Percentiles rank a stretch among this genome's conserved stretches.
Conservation (phyloP, 2,329 filamentous ascomycete genomes). For the Dactylellina parvicollis region DNA sequence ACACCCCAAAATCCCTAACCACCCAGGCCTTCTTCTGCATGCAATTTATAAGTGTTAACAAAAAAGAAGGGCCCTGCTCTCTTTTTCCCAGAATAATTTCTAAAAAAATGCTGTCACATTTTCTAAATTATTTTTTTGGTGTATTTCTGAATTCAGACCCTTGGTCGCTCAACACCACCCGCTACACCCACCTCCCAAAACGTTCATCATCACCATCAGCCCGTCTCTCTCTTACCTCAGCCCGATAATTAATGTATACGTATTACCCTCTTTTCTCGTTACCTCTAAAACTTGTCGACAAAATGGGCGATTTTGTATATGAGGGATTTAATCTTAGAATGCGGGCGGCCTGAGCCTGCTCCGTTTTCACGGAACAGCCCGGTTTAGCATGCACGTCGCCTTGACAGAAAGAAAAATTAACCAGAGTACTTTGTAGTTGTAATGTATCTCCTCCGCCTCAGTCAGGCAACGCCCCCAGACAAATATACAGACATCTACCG, state of each 20-base stretch:
- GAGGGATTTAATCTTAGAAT: slow-evolving; percentile 32
- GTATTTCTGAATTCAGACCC: slow-evolving; percentile 27
- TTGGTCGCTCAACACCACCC: slow-evolving; percentile 46
- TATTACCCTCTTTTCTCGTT: background rate
- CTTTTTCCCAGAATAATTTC: background rate
- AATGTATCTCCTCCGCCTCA: too few relatives aligned
- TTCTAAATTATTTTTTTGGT: too few relatives aligned
- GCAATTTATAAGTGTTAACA: background rate
- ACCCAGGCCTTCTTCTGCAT: background rate
- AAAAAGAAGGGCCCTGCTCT: background rate
- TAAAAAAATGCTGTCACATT: slow-evolving; percentile 48
- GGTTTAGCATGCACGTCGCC: background rate
- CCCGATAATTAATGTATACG: background rate
- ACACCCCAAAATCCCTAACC: slow-evolving; percentile 7
- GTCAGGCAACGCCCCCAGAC: background rate
- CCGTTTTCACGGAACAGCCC: background rate
- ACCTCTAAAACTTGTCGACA: background rate
- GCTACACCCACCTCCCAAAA: slow-evolving; percentile 38
- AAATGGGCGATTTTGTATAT: slow-evolving; percentile 4
- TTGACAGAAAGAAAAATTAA: too few relatives aligned
- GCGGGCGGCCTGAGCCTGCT: background rate
- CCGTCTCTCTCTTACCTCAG: slow-evolving; percentile 34
- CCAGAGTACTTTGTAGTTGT: too few relatives aligned
- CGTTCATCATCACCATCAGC: slow-evolving; percentile 22
- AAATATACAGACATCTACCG: slow-evolving; percentile 13